These are phyloP conservation scores for Malassezia yamatoensis DNA, from an alignment of 1,284 basidiomycete genomes.

Conservation along the genomic window DNA sequence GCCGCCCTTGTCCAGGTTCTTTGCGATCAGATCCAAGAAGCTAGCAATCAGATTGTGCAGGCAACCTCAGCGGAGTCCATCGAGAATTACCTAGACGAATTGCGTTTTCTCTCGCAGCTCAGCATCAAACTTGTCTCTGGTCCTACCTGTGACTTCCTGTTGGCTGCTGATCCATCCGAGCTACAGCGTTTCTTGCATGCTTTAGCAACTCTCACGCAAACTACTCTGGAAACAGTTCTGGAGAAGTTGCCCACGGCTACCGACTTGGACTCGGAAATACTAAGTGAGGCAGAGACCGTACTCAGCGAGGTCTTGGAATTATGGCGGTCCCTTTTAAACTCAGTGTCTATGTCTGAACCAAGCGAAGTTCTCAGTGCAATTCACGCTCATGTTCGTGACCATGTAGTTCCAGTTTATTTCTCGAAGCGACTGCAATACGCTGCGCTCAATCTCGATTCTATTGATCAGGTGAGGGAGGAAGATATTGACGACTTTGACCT, in stretches of 20 bases:
- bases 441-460: slow-evolving; percentile 9
- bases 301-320: slow-evolving; percentile 6
- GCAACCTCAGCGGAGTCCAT: neutral
- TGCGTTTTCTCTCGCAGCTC: slow-evolving; percentile 10
- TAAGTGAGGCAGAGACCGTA: slow-evolving; percentile 5
- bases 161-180: neutral
- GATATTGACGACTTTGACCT: slow-evolving; percentile 28
- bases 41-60: neutral
- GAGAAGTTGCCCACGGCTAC: slow-evolving; percentile 22
- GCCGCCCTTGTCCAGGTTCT: slow-evolving; percentile 1
- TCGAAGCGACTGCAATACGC: slow-evolving; percentile 23
- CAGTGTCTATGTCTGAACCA: neutral
- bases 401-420: slow-evolving; percentile 33
- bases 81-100: neutral
- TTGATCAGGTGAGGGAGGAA: slow-evolving; percentile 24
- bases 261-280: slow-evolving; percentile 12
- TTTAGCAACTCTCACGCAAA: slow-evolving; percentile 2
- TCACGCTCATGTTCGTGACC: slow-evolving; percentile 24
- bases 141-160: slow-evolving; percentile 1
- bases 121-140: neutral
- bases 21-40: neutral
- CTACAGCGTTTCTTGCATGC: neutral
- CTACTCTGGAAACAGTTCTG: slow-evolving; percentile 2
- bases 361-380: slow-evolving; percentile 13
- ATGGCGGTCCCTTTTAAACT: slow-evolving; percentile 6